phyloP scores from a whole-genome alignment of 2,329 filamentous ascomycete genomes.

The Aspergillus brasiliensis region DNA sequence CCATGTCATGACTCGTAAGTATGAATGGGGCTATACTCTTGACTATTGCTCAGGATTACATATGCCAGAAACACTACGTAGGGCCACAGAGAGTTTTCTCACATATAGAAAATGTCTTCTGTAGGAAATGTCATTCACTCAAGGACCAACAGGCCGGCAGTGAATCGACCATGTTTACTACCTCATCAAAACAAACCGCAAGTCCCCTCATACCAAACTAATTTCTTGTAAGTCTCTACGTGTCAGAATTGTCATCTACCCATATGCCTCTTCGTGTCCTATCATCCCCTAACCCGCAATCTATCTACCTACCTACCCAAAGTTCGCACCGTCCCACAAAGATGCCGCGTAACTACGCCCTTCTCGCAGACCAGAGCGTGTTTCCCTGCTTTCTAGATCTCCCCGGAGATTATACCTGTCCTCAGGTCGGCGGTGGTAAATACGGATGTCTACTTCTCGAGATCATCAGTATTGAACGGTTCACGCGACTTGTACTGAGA shows the following conservation, averaged over 20 bases:
- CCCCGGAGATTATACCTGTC: neutral
- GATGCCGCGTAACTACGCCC: neutral
- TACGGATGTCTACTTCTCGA: neutral
- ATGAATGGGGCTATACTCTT: no score
- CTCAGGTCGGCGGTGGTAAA: neutral
- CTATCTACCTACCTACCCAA: neutral
- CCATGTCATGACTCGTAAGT: no score
- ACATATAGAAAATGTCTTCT: no score
- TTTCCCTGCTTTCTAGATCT: neutral
- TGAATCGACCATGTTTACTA: no score
- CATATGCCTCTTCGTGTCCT: neutral
- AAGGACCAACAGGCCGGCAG: no score
- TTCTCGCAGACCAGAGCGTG: neutral
- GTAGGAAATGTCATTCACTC: no score
- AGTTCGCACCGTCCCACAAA: neutral
- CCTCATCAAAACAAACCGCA: no score
- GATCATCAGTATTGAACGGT: neutral
- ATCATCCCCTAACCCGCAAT: neutral
- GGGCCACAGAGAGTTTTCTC: no score
- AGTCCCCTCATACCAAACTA: no score
- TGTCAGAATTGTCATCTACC: neutral
- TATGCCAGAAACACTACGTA: no score
- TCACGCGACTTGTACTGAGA: neutral
- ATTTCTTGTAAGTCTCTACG: no score
- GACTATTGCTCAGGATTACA: no score